Evolutionary conservation across 176 grass and related monocot species (phyloP).

Genomic region (Otatea glauca): DNA sequence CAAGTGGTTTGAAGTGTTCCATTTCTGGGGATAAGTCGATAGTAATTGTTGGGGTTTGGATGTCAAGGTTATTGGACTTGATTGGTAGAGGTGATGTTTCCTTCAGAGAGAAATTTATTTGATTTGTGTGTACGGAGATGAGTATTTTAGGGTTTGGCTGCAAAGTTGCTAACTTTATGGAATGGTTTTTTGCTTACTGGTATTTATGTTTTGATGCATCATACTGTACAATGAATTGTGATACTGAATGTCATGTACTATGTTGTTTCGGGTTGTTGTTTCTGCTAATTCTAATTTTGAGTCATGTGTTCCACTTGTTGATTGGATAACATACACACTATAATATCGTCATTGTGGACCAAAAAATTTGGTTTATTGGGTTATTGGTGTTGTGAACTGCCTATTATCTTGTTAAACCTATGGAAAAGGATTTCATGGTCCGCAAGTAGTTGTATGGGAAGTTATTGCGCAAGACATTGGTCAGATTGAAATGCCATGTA

Average conservation of each 20-base stretch:
- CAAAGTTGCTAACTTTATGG: too few relatives aligned
- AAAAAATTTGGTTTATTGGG: background rate
- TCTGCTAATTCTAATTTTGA: too few relatives aligned
- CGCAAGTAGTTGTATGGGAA: background rate
- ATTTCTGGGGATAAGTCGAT: background rate
- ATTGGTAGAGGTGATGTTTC: too few relatives aligned
- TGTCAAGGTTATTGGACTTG: background rate
- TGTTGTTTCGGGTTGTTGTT: too few relatives aligned
- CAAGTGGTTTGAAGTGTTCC: background rate
- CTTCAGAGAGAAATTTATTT: too few relatives aligned
- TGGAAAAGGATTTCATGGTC: background rate
- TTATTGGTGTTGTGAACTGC: background rate
- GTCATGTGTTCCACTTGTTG: too few relatives aligned
- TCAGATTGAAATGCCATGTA: background rate
- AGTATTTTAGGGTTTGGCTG: background rate
- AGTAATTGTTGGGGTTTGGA: too few relatives aligned
- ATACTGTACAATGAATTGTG: too few relatives aligned
- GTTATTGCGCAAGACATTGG: background rate
- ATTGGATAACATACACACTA: background rate
- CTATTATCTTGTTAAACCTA: background rate
- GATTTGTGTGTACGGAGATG: background rate
- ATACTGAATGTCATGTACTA: too few relatives aligned
- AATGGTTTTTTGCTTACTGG: too few relatives aligned
- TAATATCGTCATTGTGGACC: background rate
- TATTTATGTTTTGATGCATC: too few relatives aligned